These are phyloP conservation scores for Echinosophora koreensis DNA, from an alignment of 306 rosid genomes.

Conservation along the genomic window DNA sequence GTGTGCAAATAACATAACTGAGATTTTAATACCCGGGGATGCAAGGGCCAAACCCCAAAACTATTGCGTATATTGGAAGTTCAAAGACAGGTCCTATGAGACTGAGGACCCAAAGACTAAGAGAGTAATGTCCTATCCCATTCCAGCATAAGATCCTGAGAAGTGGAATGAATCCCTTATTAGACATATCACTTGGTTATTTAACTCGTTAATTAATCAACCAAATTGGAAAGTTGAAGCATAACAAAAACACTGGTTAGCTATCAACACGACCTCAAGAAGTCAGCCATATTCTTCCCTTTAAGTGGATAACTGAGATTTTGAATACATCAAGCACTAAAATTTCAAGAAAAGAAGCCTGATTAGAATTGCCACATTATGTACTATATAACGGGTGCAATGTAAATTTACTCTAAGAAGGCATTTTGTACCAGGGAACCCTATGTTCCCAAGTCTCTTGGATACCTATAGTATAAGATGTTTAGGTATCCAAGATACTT, in stretches of 20 bases:
- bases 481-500: neutral
- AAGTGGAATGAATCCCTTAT: constrained; percentile 19
- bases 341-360: neutral
- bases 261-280: neutral
- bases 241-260: constrained; percentile 12
- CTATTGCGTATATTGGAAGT: too few species aligned
- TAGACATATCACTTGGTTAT: constrained; percentile 20
- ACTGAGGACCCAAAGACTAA: too few species aligned
- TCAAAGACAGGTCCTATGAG: too few species aligned
- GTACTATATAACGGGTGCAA: neutral
- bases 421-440: neutral
- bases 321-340: neutral
- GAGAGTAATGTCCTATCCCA: neutral
- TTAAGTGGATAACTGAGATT: neutral
- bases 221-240: constrained; percentile 3
- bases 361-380: too few species aligned
- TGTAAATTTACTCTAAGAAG: neutral
- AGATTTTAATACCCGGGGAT: too few species aligned
- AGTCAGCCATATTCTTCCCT: neutral
- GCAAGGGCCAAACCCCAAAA: too few species aligned
- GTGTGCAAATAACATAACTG: too few species aligned
- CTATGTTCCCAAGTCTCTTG: too few species aligned
- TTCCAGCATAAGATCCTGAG: constrained; percentile 50
- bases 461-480: neutral
- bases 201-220: neutral